Conservation (phyloP, 2,329 filamentous ascomycete species). For the Beauveria asiatica region DNA sequence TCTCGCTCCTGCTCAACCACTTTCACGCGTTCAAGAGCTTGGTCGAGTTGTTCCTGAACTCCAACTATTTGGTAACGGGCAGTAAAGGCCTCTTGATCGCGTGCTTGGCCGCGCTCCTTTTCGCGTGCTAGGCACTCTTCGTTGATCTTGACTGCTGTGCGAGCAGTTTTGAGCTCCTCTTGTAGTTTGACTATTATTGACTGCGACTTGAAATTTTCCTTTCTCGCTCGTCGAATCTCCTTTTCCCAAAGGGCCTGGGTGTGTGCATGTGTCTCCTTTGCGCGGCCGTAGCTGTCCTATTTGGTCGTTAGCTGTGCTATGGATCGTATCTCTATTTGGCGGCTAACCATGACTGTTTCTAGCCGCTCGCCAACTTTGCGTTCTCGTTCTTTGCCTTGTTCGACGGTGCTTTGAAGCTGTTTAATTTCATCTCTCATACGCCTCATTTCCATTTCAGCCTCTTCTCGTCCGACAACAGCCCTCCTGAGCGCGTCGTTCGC, state of each 20-base stretch:
- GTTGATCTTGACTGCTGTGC: constrained; percentile 42
- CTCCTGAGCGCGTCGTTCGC: constrained; percentile 57
- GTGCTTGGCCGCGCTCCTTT: constrained; percentile 49
- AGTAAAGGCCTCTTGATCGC: constrained; percentile 62
- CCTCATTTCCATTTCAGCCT: constrained; percentile 61
- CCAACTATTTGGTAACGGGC: constrained; percentile 58
- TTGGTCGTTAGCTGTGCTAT: constrained; percentile 10
- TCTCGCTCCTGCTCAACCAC: constrained; percentile 67
- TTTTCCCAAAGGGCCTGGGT: constrained; percentile 64
- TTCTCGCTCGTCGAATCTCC: constrained; percentile 59
- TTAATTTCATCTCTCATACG: constrained; percentile 53
- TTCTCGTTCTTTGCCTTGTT: constrained; percentile 59
- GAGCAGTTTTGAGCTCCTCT: constrained; percentile 60
- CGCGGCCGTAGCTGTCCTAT: constrained; percentile 61
- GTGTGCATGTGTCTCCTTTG: constrained; percentile 61
- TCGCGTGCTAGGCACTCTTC: constrained; percentile 55
- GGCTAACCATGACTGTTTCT: constrained; percentile 59
- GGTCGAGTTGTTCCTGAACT: constrained; percentile 58
- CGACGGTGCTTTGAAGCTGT: constrained; percentile 46
- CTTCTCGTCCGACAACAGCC: constrained; percentile 60
- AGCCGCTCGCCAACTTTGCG: constrained; percentile 57
- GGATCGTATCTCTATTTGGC: background rate
- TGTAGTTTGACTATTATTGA: constrained; percentile 62
- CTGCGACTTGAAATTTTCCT: constrained; percentile 69
- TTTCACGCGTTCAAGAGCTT: constrained; percentile 53